Evolutionary conservation across 805 yeast genomes (phyloP), one percentile per base, ranked within the genome.

Genomic region (Yamadazyma ubonensis): DNA sequence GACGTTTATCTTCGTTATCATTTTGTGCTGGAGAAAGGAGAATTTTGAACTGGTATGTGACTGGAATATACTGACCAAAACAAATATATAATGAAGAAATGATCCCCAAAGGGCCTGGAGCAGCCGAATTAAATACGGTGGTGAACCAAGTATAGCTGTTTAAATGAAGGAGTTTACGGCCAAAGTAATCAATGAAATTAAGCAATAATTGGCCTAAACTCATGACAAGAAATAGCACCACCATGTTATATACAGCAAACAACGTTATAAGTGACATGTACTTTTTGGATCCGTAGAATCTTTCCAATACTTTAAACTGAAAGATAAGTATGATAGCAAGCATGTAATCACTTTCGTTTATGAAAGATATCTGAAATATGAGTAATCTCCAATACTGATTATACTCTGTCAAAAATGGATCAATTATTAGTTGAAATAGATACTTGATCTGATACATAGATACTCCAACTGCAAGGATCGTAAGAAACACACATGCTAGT

Each of bases 281-380:
- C 49, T 76, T 78, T 33, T 71, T 57, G 9, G 81, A 70, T 1
- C 86, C 86, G 51, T 71, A 71, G 35, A 75, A 57, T 36, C 86
- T 55, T 57, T 81, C 88, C 37, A 81, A 46, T 29, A 68, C 71
- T 53, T 81, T 77, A 50, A 72, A 71, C 36, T 74, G 73, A 42
- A 76, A 67, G 68, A 77, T 54, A 28, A 81, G 51, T 10, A 75
- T 55, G 8, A 71, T 52, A 2, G 70, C 52, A 2, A 78, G 47
- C 15, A 76, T 41, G 42, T 71, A 76, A 55, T 81, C 85, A 4
- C 82, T 71, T 53, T 79, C 85, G 52, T 77, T 79, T 31, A 76
- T 65, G 36, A 76, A 75, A n/a, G 75, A 63, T 9, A 75, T 19
- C 52, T 79, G 86, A 48, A 67, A 72, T 5, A 71, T 53, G 6